Percentiles rank a stretch among this genome's conserved stretches.
Evolutionary conservation across 257 asterid genomes (phyloP).

Genomic region (Salvia rosmarinus): DNA sequence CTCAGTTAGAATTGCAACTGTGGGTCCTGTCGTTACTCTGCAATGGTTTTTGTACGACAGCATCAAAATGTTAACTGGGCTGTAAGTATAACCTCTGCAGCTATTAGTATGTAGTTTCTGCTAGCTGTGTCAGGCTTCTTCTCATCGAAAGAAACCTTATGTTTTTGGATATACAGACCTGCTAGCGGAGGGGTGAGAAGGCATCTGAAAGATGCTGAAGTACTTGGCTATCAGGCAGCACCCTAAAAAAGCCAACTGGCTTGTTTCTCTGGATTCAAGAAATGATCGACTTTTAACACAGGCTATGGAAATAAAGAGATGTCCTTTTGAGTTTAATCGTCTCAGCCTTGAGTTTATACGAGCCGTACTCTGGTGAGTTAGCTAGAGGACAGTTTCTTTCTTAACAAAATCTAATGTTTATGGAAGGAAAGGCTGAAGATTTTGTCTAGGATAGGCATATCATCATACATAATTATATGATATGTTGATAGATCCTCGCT

Average conservation of each 20-base stretch:
- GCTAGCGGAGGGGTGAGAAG: constrained; percentile 76
- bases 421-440: background rate
- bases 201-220: constrained; percentile 43
- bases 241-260: constrained; percentile 8
- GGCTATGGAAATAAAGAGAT: background rate
- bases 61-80: constrained; percentile 63
- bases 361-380: background rate
- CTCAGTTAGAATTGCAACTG: constrained; percentile 62
- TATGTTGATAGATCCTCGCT: background rate
- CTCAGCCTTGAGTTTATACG: background rate
- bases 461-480: background rate
- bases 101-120: background rate
- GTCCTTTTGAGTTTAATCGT: background rate
- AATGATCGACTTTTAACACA: background rate
- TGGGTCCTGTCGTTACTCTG: constrained; percentile 70
- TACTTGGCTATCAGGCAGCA: constrained; percentile 34
- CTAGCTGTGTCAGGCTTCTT: background rate
- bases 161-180: constrained; percentile 51
- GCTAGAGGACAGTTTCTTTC: background rate
- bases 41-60: constrained; percentile 80
- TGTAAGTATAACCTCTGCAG: constrained; percentile 48
- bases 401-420: background rate
- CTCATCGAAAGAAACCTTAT: background rate
- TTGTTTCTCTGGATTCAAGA: background rate
- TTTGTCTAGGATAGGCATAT: background rate